Percentiles rank a stretch among this genome's conserved stretches.
Evolutionary conservation across 305 asterid species (phyloP).

Genomic region (Solanum chacoense): DNA sequence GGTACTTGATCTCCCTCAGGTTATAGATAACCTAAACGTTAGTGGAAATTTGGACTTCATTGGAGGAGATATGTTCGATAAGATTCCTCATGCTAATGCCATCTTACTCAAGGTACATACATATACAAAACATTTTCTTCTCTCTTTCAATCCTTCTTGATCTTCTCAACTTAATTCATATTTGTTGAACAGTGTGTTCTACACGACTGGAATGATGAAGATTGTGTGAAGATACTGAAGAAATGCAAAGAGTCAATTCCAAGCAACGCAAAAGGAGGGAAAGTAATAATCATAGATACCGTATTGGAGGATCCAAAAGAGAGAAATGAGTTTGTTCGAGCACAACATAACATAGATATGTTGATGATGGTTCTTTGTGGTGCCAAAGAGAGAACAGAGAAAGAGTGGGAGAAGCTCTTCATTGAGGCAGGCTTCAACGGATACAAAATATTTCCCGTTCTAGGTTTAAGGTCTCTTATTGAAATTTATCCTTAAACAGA

Average conservation of each 20-base stretch:
- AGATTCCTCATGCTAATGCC: background rate
- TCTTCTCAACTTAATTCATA: background rate
- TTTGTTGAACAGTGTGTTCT: background rate
- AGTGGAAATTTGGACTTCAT: background rate
- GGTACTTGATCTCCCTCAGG: conserved; percentile 4
- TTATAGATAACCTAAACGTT: background rate
- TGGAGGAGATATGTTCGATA: background rate
- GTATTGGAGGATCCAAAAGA: background rate
- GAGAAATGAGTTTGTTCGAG: background rate
- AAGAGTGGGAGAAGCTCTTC: conserved; percentile 8
- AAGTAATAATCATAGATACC: conserved; percentile 1
- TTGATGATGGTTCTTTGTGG: background rate
- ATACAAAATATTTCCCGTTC: background rate
- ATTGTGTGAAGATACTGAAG: conserved; percentile 2
- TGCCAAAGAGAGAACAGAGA: conserved; percentile 5
- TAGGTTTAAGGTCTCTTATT: background rate
- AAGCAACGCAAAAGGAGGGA: conserved; percentile 6
- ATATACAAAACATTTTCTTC: background rate
- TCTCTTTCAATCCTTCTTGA: background rate
- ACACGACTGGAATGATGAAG: conserved; percentile 7
- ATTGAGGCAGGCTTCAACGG: background rate
- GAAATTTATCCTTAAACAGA: background rate
- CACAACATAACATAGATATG: conserved; percentile 3
- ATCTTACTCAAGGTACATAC: background rate
- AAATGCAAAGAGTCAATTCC: conserved; percentile 7